These are phyloP conservation scores for Eutrema heterophyllum DNA, from an alignment of 345 rosid genomes.

Conservation along the genomic window DNA sequence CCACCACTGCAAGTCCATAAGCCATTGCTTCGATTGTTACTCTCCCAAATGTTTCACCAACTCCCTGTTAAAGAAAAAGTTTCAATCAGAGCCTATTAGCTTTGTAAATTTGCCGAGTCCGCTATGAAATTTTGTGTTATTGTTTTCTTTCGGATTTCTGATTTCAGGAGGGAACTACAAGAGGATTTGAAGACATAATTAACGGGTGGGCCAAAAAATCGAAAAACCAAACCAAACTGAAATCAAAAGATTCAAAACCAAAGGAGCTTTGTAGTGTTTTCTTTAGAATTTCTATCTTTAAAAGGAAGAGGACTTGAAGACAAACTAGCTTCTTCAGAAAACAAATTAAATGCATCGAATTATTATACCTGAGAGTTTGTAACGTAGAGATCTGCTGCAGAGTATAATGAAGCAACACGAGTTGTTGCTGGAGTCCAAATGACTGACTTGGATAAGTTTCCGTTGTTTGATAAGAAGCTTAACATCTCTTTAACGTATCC, in stretches of 20 bases:
- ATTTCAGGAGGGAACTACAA: neutral
- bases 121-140: too few relatives aligned
- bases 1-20: slow-evolving; percentile 89
- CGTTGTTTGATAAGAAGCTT: slow-evolving; percentile 48
- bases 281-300: too few relatives aligned
- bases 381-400: slow-evolving; percentile 92
- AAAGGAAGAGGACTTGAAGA: too few relatives aligned
- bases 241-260: neutral
- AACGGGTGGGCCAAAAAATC: too few relatives aligned
- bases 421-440: slow-evolving; percentile 92
- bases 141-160: too few relatives aligned
- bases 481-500: slow-evolving; percentile 68
- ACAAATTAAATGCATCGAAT: neutral
- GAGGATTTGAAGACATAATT: neutral
- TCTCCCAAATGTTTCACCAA: slow-evolving; percentile 98
- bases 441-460: slow-evolving; percentile 61
- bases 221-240: neutral
- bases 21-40: slow-evolving; percentile 99
- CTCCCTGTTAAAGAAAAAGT: slow-evolving; percentile 37
- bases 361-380: slow-evolving; percentile 77
- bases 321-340: too few relatives aligned
- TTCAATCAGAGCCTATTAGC: neutral
- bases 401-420: slow-evolving; percentile 81
- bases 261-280: too few relatives aligned
- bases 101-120: too few relatives aligned